Evolutionary conservation across 305 asterid species (phyloP).

Genomic region (Solanum hybrid): DNA sequence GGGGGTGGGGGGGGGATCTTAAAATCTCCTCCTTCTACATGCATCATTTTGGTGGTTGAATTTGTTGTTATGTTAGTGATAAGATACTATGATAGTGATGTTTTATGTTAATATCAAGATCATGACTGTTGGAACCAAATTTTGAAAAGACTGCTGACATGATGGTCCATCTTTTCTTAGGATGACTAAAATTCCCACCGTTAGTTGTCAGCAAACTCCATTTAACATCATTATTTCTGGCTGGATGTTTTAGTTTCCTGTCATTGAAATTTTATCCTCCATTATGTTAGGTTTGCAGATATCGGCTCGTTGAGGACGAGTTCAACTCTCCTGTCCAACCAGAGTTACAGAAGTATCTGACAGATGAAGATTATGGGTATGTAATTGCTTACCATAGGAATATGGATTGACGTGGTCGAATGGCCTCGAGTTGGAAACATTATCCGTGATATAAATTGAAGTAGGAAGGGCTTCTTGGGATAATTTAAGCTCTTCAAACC

Average conservation of each 20-base stretch:
- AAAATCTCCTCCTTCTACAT: background rate
- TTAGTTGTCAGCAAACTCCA: background rate
- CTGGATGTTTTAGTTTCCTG: constrained; percentile 6
- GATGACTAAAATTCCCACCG: background rate
- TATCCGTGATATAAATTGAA: background rate
- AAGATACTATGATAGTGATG: background rate
- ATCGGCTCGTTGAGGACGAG: constrained; percentile 78
- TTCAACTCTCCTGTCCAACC: constrained; percentile 56
- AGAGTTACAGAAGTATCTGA: constrained; percentile 73
- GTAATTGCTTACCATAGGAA: background rate
- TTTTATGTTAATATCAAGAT: background rate
- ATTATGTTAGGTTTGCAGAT: constrained; percentile 64
- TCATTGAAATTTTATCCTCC: background rate
- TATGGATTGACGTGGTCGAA: background rate
- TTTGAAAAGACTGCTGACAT: background rate
- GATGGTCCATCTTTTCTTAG: background rate
- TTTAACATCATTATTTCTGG: background rate
- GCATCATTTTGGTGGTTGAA: background rate
- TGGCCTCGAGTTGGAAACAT: background rate
- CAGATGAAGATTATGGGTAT: constrained; percentile 88
- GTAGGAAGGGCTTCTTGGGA: constrained; percentile 9
- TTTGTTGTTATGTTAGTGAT: background rate
- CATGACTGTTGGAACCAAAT: background rate
- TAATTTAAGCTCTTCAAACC: constrained; percentile 5
- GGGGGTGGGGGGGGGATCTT: background rate